These are phyloP conservation scores for Trypanosoma lewisi DNA, from an alignment of 208 protist genomes.

Conservation along the genomic window DNA sequence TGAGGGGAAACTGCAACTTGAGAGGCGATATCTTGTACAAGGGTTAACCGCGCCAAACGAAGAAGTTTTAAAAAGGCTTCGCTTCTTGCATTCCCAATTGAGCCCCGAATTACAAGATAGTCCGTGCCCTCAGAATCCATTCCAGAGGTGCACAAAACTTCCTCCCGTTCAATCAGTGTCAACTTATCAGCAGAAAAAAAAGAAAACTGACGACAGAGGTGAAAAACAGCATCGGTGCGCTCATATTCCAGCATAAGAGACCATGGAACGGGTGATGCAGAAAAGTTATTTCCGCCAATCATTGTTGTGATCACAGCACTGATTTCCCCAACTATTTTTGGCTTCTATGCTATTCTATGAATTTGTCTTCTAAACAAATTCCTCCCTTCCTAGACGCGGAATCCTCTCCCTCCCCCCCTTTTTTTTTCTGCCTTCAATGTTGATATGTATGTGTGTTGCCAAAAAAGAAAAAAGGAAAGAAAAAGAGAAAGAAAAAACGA, in stretches of 20 bases:
- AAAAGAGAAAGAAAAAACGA: slow-evolving; percentile 14
- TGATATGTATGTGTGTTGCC: too few species aligned
- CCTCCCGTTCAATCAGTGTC: slow-evolving; percentile 49
- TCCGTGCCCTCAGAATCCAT: slow-evolving; percentile 17
- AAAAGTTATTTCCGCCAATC: slow-evolving; percentile 21
- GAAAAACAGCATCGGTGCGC: slow-evolving; percentile 46
- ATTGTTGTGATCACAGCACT: slow-evolving; percentile 11
- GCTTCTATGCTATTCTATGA: too few species aligned
- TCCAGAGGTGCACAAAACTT: slow-evolving; percentile 26
- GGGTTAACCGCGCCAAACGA: slow-evolving; percentile 56
- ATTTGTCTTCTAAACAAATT: too few species aligned
- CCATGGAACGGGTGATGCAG: slow-evolving; percentile 35
- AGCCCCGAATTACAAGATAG: slow-evolving; percentile 58
- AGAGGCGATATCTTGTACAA: slow-evolving; percentile 65
- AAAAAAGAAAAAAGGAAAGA: slow-evolving; percentile 21
- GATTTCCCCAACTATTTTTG: too few species aligned
- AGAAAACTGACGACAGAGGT: slow-evolving; percentile 48
- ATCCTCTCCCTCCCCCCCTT: slow-evolving; percentile 2
- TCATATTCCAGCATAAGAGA: slow-evolving; percentile 70
- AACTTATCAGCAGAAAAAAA: slow-evolving; percentile 55
- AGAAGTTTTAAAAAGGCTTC: slow-evolving; percentile 72
- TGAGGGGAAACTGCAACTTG: slow-evolving; percentile 50
- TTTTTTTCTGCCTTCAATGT: slow-evolving; percentile 1
- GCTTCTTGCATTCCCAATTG: slow-evolving; percentile 51
- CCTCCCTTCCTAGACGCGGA: too few species aligned